phyloP scores from a whole-genome alignment of 1,284 basidiomycete species.

The Ustilago shanxiensis region DNA sequence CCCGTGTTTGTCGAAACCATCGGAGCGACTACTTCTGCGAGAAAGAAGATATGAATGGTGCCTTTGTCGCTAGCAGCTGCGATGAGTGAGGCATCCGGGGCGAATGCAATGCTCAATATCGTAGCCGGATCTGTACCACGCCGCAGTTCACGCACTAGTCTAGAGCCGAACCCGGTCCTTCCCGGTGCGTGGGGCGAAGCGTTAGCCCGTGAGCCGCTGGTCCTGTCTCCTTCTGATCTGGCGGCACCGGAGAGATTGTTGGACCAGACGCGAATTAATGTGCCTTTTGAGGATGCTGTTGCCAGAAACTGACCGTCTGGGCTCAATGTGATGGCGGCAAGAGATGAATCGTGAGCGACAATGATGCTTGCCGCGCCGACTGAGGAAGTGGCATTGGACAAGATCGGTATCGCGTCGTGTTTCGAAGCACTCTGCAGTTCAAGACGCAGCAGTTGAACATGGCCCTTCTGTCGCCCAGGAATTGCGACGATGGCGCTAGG shows the following conservation, averaged over 20 bases:
- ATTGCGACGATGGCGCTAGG: slow-evolving; percentile 46
- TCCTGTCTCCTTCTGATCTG: not conserved
- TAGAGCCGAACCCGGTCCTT: slow-evolving; percentile 40
- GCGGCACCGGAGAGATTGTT: slow-evolving; percentile 11
- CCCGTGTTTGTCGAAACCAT: not conserved
- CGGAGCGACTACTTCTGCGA: not conserved
- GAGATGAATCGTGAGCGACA: slow-evolving; percentile 56
- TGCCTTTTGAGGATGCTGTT: slow-evolving; percentile 60
- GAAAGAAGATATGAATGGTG: slow-evolving; percentile 61
- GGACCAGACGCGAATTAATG: slow-evolving; percentile 60
- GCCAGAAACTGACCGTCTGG: slow-evolving; percentile 46
- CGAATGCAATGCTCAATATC: slow-evolving; percentile 60
- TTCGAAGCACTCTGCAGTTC: not conserved
- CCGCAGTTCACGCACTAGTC: slow-evolving; percentile 53
- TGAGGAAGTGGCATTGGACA: slow-evolving; percentile 13
- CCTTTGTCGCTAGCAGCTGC: slow-evolving; percentile 66
- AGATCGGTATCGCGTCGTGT: not conserved
- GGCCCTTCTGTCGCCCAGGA: slow-evolving; percentile 60
- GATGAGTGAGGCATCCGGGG: slow-evolving; percentile 47
- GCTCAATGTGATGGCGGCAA: slow-evolving; percentile 53
- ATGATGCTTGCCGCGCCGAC: slow-evolving; percentile 59
- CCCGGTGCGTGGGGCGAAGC: slow-evolving; percentile 19
- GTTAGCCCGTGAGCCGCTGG: slow-evolving; percentile 9
- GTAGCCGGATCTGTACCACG: slow-evolving; percentile 58
- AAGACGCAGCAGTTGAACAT: slow-evolving; percentile 57